phyloP scores from a whole-genome alignment of 2,329 filamentous ascomycete genomes.

The Neopestalotiopsis rosae region DNA sequence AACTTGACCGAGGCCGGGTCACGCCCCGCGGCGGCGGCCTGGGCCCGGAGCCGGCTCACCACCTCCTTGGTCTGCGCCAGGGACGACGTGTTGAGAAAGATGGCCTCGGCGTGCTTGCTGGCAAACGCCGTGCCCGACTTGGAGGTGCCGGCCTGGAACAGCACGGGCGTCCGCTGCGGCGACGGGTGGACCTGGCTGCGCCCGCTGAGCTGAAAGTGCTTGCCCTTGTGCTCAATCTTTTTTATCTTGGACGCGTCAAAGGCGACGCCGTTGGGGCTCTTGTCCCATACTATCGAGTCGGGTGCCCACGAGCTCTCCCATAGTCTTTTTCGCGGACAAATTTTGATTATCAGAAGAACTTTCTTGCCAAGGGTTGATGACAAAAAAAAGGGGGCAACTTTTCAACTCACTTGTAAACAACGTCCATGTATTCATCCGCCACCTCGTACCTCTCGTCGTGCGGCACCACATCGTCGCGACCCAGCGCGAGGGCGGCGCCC shows the following conservation, averaged over 20 bases:
- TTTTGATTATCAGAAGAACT: no score
- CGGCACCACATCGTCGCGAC: conserved; percentile 56
- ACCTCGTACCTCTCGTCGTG: conserved; percentile 65
- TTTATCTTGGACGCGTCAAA: conserved; percentile 61
- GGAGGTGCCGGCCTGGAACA: conserved; percentile 64
- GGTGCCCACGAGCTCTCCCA: conserved; percentile 61
- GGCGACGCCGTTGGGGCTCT: conserved; percentile 55
- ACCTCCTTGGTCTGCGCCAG: conserved; percentile 52
- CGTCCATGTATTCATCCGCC: conserved; percentile 63
- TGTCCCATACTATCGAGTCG: conserved; percentile 58
- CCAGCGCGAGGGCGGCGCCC: conserved; percentile 63
- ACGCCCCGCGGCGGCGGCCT: conserved; percentile 53
- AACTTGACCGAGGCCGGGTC: conserved; percentile 61
- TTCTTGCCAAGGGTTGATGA: no score
- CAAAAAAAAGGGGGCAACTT: no score
- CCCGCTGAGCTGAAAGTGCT: conserved; percentile 51
- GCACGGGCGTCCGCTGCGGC: conserved; percentile 58
- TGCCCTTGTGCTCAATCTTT: conserved; percentile 62
- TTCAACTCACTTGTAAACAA: conserved; percentile 60
- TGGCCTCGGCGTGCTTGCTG: conserved; percentile 60
- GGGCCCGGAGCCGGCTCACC: conserved; percentile 53
- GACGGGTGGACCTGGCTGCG: conserved; percentile 55
- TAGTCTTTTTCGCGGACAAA: conserved; percentile 36
- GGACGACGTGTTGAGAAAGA: conserved; percentile 60
- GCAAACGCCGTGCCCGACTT: conserved; percentile 59